Conservation (phyloP, 768 basidiomycete genomes). For the Mycena indigotica region DNA sequence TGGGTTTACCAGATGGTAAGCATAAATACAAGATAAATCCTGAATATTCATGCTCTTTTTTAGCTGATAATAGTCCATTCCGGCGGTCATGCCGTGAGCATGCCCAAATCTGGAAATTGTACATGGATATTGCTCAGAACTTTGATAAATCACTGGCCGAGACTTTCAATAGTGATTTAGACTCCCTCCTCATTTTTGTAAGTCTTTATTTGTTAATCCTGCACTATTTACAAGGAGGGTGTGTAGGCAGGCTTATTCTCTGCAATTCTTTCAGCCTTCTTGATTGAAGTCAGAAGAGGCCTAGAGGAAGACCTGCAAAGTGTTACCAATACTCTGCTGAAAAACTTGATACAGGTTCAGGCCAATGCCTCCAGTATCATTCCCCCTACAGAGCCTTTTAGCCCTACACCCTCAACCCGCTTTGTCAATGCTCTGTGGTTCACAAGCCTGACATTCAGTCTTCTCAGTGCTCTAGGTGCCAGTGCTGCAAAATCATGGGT, state of each 20-base stretch:
- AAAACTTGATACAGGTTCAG: neutral
- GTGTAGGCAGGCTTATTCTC: conserved; percentile 4
- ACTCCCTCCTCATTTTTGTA: conserved; percentile 4
- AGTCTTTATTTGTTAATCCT: neutral
- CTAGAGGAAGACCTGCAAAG: conserved; percentile 1
- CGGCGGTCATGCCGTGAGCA: no score
- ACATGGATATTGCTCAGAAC: neutral
- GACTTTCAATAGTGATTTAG: conserved; percentile 3
- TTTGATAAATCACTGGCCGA: neutral
- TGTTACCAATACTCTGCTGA: conserved; percentile 1
- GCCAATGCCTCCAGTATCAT: neutral
- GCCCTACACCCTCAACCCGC: neutral
- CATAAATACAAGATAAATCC: no score
- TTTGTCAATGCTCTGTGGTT: conserved; percentile 6
- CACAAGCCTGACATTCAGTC: conserved; percentile 3
- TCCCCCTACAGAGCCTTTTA: neutral
- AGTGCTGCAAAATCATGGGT: conserved; percentile 7
- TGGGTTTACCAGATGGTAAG: no score
- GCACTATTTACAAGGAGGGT: neutral
- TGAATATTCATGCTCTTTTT: no score
- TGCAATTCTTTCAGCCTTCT: conserved; percentile 4
- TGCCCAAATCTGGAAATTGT: neutral
- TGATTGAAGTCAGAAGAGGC: conserved; percentile 3
- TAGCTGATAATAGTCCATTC: no score
- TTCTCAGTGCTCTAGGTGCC: conserved; percentile 3